Percentiles rank a stretch among this genome's conserved stretches.
Evolutionary conservation across 345 rosid genomes (phyloP).

Genomic region (Lumnitzera littorea): DNA sequence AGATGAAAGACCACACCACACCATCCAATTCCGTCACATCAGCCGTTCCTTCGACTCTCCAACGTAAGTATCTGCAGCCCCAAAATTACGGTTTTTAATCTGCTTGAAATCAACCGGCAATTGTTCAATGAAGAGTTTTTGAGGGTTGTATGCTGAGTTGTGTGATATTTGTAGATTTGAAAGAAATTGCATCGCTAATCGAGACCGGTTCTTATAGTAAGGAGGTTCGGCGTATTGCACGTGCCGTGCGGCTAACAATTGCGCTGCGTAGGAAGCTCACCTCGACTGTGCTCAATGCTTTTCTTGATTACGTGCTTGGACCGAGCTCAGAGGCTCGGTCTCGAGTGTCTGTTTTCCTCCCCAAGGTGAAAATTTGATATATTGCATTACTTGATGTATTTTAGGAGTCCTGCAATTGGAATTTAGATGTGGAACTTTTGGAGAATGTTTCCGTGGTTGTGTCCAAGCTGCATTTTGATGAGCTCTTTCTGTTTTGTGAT

Average conservation of each 20-base stretch:
- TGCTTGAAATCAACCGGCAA: neutral
- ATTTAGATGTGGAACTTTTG: too few relatives aligned
- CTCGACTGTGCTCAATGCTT: slow-evolving; percentile 36
- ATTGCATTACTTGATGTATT: too few relatives aligned
- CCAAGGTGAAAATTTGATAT: slow-evolving; percentile 34
- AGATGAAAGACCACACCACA: slow-evolving; percentile 62
- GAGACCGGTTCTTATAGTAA: slow-evolving; percentile 60
- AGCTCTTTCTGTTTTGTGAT: too few relatives aligned
- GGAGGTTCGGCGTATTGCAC: slow-evolving; percentile 65
- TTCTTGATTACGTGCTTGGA: slow-evolving; percentile 51
- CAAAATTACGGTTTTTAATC: neutral
- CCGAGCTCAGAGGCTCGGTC: slow-evolving; percentile 56
- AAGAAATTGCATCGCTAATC: slow-evolving; percentile 62
- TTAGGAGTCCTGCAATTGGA: too few relatives aligned
- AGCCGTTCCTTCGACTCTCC: slow-evolving; percentile 53
- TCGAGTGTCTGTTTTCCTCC: slow-evolving; percentile 46
- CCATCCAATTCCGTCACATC: slow-evolving; percentile 47
- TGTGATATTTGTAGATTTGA: slow-evolving; percentile 40
- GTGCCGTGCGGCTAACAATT: slow-evolving; percentile 63
- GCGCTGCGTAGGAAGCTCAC: slow-evolving; percentile 57
- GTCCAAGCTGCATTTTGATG: too few relatives aligned
- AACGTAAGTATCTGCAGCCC: slow-evolving; percentile 24
- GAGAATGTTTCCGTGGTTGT: too few relatives aligned
- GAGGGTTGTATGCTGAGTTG: slow-evolving; percentile 7
- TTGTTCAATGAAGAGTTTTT: neutral